Conservation (phyloP, 306 rosid species). For the Geum urbanum region DNA sequence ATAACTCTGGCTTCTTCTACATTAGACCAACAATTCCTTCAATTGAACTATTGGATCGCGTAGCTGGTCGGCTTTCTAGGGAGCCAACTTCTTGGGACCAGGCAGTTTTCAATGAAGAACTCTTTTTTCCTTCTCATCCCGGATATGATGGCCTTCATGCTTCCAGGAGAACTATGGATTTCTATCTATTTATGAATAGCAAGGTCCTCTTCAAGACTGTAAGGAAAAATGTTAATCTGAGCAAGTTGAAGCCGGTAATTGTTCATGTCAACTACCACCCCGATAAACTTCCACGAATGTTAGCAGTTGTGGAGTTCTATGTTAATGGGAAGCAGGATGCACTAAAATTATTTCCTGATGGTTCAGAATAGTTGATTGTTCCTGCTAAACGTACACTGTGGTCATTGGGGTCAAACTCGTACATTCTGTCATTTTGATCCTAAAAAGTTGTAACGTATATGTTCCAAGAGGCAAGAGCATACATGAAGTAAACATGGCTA, state of each 20-base stretch:
- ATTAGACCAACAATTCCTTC: slow-evolving; percentile 87
- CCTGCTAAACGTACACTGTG: slow-evolving; percentile 25
- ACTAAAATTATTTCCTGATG: slow-evolving; percentile 73
- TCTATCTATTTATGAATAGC: slow-evolving; percentile 82
- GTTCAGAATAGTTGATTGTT: slow-evolving; percentile 49
- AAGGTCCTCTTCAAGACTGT: slow-evolving; percentile 81
- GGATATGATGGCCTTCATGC: slow-evolving; percentile 86
- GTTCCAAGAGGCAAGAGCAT: slow-evolving; percentile 36
- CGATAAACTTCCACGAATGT: slow-evolving; percentile 73
- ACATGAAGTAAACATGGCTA: background rate
- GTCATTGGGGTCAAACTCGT: background rate
- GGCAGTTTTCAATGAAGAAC: slow-evolving; percentile 93
- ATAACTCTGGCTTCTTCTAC: slow-evolving; percentile 89
- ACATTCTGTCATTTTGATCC: slow-evolving; percentile 11
- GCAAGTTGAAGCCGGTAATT: slow-evolving; percentile 71
- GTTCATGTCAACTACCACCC: slow-evolving; percentile 89
- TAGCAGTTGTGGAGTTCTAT: slow-evolving; percentile 72
- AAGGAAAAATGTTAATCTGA: slow-evolving; percentile 61
- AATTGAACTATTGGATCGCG: slow-evolving; percentile 85
- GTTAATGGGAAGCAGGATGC: slow-evolving; percentile 71
- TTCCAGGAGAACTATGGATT: slow-evolving; percentile 81
- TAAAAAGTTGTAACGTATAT: background rate
- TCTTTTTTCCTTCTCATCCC: slow-evolving; percentile 73
- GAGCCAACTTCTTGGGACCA: slow-evolving; percentile 79
- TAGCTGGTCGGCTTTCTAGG: slow-evolving; percentile 64